Evolutionary conservation across 305 asterid genomes (phyloP).

Genomic region (Withania somnifera): DNA sequence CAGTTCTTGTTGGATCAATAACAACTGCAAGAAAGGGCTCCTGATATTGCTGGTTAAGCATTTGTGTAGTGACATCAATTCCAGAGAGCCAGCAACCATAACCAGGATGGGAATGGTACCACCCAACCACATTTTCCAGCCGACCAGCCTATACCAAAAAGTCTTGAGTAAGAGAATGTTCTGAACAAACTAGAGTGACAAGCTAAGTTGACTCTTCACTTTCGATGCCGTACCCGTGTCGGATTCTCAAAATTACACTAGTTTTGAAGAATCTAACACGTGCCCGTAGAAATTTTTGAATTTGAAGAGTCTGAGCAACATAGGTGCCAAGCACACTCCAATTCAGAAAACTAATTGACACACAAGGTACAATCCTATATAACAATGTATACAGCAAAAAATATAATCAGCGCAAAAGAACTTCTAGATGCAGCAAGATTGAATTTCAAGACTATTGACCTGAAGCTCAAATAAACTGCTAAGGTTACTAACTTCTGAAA

Average conservation of each 20-base stretch:
- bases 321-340: background rate
- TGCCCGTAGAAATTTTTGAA: too few species aligned
- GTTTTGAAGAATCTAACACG: too few species aligned
- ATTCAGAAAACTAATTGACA: background rate
- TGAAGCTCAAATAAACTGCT: background rate
- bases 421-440: background rate
- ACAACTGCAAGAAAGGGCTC: conserved; percentile 98
- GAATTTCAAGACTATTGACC: background rate
- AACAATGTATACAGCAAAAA: background rate
- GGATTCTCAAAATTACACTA: too few species aligned
- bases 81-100: conserved; percentile 99
- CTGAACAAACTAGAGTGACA: background rate
- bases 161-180: too few species aligned
- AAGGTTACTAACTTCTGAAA: background rate
- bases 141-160: conserved; percentile 68
- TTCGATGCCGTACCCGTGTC: too few species aligned
- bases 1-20: conserved; percentile 95
- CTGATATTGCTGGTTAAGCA: conserved; percentile 93
- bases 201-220: too few species aligned
- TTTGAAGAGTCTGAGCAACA: too few species aligned
- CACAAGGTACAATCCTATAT: background rate
- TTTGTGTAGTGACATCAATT: conserved; percentile 86
- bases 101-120: conserved; percentile 99
- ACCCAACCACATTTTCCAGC: conserved; percentile 87
- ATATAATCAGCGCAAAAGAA: background rate